Percentiles rank a stretch among this genome's conserved stretches.
Conservation (phyloP, 148 eudicot species). For the Amaranthus hypochondriacus region DNA sequence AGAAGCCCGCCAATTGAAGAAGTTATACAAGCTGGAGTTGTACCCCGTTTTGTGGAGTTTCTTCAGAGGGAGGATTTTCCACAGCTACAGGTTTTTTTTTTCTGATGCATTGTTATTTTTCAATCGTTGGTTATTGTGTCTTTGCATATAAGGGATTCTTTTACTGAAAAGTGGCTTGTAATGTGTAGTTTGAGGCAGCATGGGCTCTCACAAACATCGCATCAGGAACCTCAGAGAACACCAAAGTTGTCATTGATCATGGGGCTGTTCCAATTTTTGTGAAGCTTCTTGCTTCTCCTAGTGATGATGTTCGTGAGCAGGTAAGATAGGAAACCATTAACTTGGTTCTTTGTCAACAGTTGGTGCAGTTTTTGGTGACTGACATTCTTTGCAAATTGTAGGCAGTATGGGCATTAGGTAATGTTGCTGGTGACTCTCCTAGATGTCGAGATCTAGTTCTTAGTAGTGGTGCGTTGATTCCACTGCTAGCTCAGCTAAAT, state of each 20-base stretch:
- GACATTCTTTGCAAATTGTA: constrained; percentile 14
- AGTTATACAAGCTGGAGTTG: constrained; percentile 80
- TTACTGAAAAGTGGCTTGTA: not conserved
- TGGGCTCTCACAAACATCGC: constrained; percentile 92
- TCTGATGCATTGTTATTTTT: not conserved
- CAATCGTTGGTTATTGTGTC: not conserved
- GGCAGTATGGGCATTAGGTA: constrained; percentile 89
- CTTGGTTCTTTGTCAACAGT: too few species aligned
- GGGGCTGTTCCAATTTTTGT: constrained; percentile 85
- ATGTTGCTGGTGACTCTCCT: constrained; percentile 89
- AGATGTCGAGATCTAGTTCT: constrained; percentile 75
- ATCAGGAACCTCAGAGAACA: constrained; percentile 76
- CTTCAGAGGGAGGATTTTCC: constrained; percentile 71
- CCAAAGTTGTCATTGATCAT: constrained; percentile 79
- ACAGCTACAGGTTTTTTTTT: constrained; percentile 65
- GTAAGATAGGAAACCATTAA: constrained; percentile 24
- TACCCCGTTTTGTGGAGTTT: constrained; percentile 73
- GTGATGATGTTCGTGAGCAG: constrained; percentile 91
- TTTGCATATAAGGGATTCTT: not conserved
- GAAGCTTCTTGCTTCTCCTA: constrained; percentile 76
- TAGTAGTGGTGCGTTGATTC: constrained; percentile 55
- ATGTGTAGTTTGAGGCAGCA: constrained; percentile 71
- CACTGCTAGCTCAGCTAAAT: constrained; percentile 58
- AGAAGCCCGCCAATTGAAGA: constrained; percentile 82
- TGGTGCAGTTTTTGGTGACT: not conserved